Percentiles rank a stretch among this genome's conserved stretches.
These are phyloP conservation scores for Rhododendron simsii DNA, from an alignment of 148 eudicot genomes.

Conservation along the genomic window DNA sequence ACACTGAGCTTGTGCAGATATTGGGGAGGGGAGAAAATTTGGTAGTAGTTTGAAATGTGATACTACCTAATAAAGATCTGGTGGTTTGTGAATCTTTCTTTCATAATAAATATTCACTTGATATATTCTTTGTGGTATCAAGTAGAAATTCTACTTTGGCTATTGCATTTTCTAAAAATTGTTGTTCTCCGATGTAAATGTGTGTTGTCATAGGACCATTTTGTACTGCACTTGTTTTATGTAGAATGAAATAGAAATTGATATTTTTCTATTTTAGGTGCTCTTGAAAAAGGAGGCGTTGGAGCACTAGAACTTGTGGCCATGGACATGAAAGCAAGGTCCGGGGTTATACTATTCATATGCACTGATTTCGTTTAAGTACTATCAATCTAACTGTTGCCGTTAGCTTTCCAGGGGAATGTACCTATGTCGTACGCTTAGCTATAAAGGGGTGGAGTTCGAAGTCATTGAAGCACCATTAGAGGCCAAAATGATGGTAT, in stretches of 20 bases:
- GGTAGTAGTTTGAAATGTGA: background rate
- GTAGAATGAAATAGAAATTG: background rate
- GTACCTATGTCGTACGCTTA: slow-evolving; percentile 96
- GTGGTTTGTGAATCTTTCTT: background rate
- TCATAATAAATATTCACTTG: background rate
- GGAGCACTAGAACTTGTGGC: slow-evolving; percentile 99
- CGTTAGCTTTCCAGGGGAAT: slow-evolving; percentile 63
- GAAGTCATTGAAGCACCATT: slow-evolving; percentile 91
- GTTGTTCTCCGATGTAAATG: background rate
- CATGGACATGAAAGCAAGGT: slow-evolving; percentile 99
- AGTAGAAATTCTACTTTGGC: background rate
- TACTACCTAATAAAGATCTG: background rate
- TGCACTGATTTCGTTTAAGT: background rate
- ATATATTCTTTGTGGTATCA: background rate
- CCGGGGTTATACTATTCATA: slow-evolving; percentile 7
- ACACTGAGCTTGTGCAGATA: background rate
- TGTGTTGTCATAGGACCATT: background rate
- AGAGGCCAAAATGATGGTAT: slow-evolving; percentile 81
- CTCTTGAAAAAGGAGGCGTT: slow-evolving; percentile 94
- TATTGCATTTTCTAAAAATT: background rate
- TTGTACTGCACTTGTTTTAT: background rate
- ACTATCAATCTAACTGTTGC: slow-evolving; percentile 1
- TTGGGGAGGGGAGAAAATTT: background rate
- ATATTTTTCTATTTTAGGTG: slow-evolving; percentile 41
- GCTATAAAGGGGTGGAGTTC: slow-evolving; percentile 93